Percentiles rank a stretch among this genome's conserved stretches.
These are phyloP conservation scores for Eudorina sp. DNA, from an alignment of 139 green algal species.

Conservation along the genomic window DNA sequence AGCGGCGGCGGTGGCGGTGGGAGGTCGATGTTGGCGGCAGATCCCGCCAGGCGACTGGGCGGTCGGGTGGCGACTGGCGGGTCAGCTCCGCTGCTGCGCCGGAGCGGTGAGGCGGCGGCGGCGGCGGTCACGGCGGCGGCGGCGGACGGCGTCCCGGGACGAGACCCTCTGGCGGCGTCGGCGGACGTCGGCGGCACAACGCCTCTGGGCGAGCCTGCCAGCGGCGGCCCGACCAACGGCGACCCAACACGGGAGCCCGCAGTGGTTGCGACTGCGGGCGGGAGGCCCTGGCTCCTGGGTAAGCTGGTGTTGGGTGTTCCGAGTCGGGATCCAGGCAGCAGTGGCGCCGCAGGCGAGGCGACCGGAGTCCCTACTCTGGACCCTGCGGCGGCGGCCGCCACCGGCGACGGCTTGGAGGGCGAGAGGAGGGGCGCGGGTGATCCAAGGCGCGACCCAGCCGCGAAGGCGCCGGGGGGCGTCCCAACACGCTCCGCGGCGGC, in stretches of 20 bases:
- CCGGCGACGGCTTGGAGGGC: background rate
- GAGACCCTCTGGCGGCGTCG: too few species aligned
- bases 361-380: too few species aligned
- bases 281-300: too few species aligned
- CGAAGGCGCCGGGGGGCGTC: background rate
- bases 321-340: too few species aligned
- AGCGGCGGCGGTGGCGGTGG: background rate
- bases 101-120: background rate
- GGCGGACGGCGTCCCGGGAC: background rate
- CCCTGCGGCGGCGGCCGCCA: background rate
- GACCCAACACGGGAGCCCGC: background rate
- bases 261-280: background rate
- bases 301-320: too few species aligned
- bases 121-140: background rate
- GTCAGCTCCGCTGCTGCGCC: background rate
- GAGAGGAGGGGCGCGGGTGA: background rate
- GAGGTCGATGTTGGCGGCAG: constrained; percentile 25
- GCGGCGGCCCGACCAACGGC: background rate
- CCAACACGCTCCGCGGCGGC: background rate
- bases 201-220: too few species aligned
- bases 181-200: too few species aligned
- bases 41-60: background rate
- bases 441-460: background rate
- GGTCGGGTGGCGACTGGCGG: background rate
- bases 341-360: too few species aligned